These are phyloP conservation scores for Amanita subjunquillea DNA, from an alignment of 768 basidiomycete species.

Conservation along the genomic window DNA sequence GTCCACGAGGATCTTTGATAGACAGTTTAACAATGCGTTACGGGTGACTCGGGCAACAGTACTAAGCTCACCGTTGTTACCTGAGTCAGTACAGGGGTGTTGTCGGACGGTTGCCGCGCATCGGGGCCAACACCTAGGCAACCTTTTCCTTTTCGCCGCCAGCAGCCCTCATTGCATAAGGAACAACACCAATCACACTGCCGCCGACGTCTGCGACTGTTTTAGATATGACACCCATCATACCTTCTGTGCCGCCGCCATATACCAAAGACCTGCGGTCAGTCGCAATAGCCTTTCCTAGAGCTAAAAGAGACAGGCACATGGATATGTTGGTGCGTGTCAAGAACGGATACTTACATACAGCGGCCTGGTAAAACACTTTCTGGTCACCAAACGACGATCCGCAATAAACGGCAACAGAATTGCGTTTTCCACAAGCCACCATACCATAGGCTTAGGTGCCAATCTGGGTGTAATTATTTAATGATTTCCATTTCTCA, in stretches of 20 bases:
- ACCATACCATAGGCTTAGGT: background rate
- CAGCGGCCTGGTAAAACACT: slow-evolving; percentile 58
- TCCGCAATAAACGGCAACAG: slow-evolving; percentile 80
- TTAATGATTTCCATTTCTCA: too few relatives aligned
- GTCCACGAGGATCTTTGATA: slow-evolving; percentile 52
- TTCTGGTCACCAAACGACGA: slow-evolving; percentile 56
- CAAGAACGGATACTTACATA: slow-evolving; percentile 38
- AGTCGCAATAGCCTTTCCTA: slow-evolving; percentile 63
- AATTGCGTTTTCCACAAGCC: slow-evolving; percentile 11
- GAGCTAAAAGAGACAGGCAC: slow-evolving; percentile 27
- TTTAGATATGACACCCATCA: slow-evolving; percentile 79
- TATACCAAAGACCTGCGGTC: slow-evolving; percentile 64
- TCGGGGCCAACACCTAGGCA: slow-evolving; percentile 12
- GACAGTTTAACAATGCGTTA: background rate
- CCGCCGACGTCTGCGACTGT: slow-evolving; percentile 60
- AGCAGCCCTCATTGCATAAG: slow-evolving; percentile 59
- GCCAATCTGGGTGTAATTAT: too few relatives aligned
- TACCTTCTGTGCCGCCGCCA: slow-evolving; percentile 73
- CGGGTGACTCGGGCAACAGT: background rate
- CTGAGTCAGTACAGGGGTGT: background rate
- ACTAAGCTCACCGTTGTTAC: background rate
- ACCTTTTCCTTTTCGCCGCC: slow-evolving; percentile 55
- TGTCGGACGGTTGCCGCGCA: slow-evolving; percentile 2
- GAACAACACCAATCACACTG: slow-evolving; percentile 67
- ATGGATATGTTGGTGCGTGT: background rate